Conservation (phyloP, 2,329 filamentous ascomycete species). For the Colletotrichum orchidophilum region DNA sequence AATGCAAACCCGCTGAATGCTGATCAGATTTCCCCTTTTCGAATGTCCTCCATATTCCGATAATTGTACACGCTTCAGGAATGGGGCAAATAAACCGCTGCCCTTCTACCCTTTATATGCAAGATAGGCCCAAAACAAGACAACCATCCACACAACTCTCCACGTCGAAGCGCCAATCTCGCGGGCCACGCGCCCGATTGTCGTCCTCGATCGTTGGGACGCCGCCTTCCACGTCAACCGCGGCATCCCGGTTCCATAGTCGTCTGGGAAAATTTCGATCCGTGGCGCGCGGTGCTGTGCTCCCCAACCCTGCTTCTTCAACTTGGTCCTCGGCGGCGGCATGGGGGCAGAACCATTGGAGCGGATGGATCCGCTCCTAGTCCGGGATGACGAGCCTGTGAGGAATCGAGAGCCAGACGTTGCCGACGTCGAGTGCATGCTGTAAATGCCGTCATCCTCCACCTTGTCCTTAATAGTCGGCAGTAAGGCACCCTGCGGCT, state of each 20-base stretch:
- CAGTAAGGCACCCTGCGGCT: constrained; percentile 43
- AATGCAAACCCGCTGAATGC: constrained; percentile 29
- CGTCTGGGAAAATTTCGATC: constrained; percentile 62
- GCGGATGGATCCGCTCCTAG: constrained; percentile 39
- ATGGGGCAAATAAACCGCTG: not conserved
- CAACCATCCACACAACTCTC: constrained; percentile 70
- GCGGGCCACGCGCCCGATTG: constrained; percentile 57
- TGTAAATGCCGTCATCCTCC: constrained; percentile 54
- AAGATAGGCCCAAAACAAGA: constrained; percentile 73
- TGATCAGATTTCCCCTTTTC: not conserved
- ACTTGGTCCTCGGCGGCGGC: constrained; percentile 40
- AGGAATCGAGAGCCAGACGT: constrained; percentile 47
- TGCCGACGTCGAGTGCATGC: constrained; percentile 39
- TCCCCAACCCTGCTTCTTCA: constrained; percentile 55
- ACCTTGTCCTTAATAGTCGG: constrained; percentile 65
- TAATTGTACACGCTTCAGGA: constrained; percentile 19
- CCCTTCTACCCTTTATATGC: constrained; percentile 66
- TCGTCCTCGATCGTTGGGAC: constrained; percentile 42
- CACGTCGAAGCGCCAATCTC: constrained; percentile 72
- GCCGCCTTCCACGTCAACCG: constrained; percentile 42
- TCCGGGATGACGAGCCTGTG: constrained; percentile 37
- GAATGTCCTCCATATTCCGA: not conserved
- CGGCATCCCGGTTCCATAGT: constrained; percentile 54
- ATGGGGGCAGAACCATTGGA: constrained; percentile 37
- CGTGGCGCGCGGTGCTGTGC: constrained; percentile 51